Conservation (phyloP, 495 filamentous ascomycete genomes). For the Penicillium argentinense region DNA sequence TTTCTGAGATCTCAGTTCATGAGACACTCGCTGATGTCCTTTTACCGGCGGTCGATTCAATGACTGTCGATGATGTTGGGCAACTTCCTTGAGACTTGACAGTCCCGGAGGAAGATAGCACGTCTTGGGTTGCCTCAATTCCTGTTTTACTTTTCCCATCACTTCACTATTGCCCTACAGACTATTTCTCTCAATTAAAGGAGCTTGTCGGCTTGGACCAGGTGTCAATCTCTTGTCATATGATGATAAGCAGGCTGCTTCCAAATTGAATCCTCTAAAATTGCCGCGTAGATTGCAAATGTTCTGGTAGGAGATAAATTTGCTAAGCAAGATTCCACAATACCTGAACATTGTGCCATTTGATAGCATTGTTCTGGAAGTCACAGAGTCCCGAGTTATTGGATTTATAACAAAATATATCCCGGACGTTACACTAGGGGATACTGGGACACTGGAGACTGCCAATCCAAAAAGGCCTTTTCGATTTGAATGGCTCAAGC, state of each 20-base stretch:
- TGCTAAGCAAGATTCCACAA: conserved; percentile 25
- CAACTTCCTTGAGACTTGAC: conserved; percentile 19
- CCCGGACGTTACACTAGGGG: conserved; percentile 31
- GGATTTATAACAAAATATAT: conserved; percentile 40
- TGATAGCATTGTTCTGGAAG: conserved; percentile 38
- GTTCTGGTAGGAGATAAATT: conserved; percentile 34
- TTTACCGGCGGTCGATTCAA: conserved; percentile 12
- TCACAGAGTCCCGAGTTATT: conserved; percentile 26
- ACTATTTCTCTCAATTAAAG: conserved; percentile 3
- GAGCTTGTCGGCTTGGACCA: conserved; percentile 19
- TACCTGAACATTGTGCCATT: conserved; percentile 33
- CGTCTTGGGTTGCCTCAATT: conserved; percentile 15
- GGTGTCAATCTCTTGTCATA: conserved; percentile 13
- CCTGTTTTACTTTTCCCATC: conserved; percentile 14
- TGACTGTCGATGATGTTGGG: conserved; percentile 20
- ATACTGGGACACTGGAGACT: too few species aligned
- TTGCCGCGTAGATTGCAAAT: conserved; percentile 17
- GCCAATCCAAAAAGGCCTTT: conserved; percentile 26
- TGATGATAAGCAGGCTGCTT: conserved; percentile 15
- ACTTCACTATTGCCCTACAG: conserved; percentile 13
- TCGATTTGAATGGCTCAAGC: conserved; percentile 35
- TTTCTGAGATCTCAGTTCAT: conserved; percentile 9
- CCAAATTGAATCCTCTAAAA: conserved; percentile 19
- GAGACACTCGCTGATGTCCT: conserved; percentile 16
- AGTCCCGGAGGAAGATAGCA: conserved; percentile 20